Percentiles rank a stretch among this genome's conserved stretches.
phyloP scores from a whole-genome alignment of 108 stramenopile species.

The Conticribra guillardii region DNA sequence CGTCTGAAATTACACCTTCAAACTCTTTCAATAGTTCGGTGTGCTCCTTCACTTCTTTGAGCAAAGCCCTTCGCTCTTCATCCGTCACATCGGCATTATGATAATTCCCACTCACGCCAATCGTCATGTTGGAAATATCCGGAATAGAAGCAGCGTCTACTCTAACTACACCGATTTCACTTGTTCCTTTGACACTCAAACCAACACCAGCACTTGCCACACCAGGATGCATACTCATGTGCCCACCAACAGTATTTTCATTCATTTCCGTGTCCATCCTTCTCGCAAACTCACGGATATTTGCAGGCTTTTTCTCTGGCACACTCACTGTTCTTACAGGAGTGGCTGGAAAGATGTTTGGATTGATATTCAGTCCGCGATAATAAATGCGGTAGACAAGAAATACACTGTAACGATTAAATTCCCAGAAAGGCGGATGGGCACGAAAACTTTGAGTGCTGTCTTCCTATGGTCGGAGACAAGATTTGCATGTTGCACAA shows the following conservation, averaged over 20 bases:
- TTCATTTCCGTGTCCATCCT: no score
- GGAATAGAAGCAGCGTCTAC: not conserved
- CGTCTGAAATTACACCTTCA: conserved; percentile 58
- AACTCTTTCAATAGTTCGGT: conserved; percentile 68
- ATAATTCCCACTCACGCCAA: not conserved
- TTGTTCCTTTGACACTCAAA: conserved; percentile 1
- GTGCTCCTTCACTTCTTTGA: conserved; percentile 65
- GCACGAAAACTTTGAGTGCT: not conserved
- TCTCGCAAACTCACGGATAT: not conserved
- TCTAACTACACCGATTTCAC: no score
- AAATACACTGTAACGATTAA: conserved; percentile 58
- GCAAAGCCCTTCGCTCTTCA: conserved; percentile 32
- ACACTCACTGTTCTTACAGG: conserved; percentile 42
- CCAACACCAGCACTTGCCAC: conserved; percentile 7
- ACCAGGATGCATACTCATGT: not conserved
- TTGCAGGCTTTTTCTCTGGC: conserved; percentile 22
- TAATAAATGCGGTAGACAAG: conserved; percentile 67
- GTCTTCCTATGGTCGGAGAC: conserved; percentile 6
- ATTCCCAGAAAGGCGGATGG: conserved; percentile 31
- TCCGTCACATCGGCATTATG: not conserved
- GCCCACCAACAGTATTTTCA: no score
- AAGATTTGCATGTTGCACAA: no score
- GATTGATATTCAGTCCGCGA: conserved; percentile 40
- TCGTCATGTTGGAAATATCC: not conserved
- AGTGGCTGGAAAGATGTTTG: conserved; percentile 51